These are phyloP conservation scores for Mycocentrospora acerina DNA, from an alignment of 2,329 filamentous ascomycete species.

Conservation along the genomic window DNA sequence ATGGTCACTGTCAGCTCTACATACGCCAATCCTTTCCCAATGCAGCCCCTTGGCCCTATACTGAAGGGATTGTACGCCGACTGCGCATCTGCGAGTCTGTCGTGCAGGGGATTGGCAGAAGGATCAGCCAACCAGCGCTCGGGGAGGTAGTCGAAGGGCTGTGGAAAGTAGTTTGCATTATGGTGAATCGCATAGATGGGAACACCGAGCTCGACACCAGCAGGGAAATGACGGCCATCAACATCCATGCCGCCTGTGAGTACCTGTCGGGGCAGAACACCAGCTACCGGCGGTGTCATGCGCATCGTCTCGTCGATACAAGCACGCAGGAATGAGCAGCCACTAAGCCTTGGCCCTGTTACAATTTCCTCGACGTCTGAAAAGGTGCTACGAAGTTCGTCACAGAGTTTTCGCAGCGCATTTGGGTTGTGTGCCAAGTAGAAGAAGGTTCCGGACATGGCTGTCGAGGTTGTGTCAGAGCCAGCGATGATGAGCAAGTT, in stretches of 20 bases:
- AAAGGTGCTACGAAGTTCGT: slow-evolving; percentile 39
- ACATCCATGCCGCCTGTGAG: slow-evolving; percentile 42
- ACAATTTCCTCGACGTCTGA: slow-evolving; percentile 42
- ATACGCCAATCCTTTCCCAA: slow-evolving; percentile 70
- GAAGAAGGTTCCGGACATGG: slow-evolving; percentile 46
- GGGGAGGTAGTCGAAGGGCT: slow-evolving; percentile 41
- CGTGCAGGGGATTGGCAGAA: slow-evolving; percentile 29
- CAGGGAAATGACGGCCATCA: slow-evolving; percentile 39
- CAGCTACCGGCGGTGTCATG: slow-evolving; percentile 43
- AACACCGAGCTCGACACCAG: slow-evolving; percentile 39
- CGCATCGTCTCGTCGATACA: slow-evolving; percentile 47
- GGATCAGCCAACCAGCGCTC: slow-evolving; percentile 42
- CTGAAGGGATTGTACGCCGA: slow-evolving; percentile 75
- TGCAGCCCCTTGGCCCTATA: slow-evolving; percentile 69
- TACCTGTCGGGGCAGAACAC: slow-evolving; percentile 41
- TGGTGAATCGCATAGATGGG: slow-evolving; percentile 44
- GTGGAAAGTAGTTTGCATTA: slow-evolving; percentile 41
- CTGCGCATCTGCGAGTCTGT: slow-evolving; percentile 51
- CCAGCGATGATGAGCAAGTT: slow-evolving; percentile 54
- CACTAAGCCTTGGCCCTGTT: slow-evolving; percentile 34
- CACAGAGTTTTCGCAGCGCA: slow-evolving; percentile 33
- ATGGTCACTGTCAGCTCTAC: slow-evolving; percentile 66
- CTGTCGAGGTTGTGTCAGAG: slow-evolving; percentile 49
- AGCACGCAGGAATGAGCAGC: slow-evolving; percentile 39
- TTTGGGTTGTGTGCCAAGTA: slow-evolving; percentile 46